Conservation (phyloP, 1,284 basidiomycete genomes). For the Acaromyces ingoldii region DNA sequence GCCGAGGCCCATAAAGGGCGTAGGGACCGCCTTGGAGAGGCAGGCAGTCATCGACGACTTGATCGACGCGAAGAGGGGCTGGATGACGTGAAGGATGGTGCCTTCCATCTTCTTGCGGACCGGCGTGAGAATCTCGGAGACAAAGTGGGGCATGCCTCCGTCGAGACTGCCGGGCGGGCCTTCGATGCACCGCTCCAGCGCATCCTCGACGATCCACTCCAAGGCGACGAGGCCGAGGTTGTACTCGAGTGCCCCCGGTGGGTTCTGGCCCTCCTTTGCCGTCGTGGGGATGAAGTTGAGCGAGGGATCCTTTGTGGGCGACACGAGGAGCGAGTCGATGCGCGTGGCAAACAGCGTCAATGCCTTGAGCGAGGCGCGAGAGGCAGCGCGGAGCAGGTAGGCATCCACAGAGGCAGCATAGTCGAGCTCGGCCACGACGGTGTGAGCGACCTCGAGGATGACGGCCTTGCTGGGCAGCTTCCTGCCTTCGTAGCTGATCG, state of each 20-base stretch:
- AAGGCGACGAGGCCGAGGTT: slow-evolving; percentile 46
- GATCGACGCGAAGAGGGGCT: slow-evolving; percentile 39
- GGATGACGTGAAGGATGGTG: slow-evolving; percentile 48
- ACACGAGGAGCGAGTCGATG: slow-evolving; percentile 45
- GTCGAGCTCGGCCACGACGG: slow-evolving; percentile 40
- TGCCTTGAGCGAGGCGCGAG: slow-evolving; percentile 45
- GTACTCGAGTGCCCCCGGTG: slow-evolving; percentile 45
- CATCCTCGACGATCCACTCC: slow-evolving; percentile 48
- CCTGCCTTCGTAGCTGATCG: slow-evolving; percentile 37
- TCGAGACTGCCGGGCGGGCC: slow-evolving; percentile 28
- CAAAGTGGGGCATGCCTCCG: slow-evolving; percentile 42
- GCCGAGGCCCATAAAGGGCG: slow-evolving; percentile 29
- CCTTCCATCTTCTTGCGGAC: slow-evolving; percentile 48
- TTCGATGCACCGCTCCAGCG: slow-evolving; percentile 47
- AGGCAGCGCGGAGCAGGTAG: slow-evolving; percentile 46
- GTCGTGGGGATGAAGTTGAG: slow-evolving; percentile 35
- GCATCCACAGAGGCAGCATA: slow-evolving; percentile 39
- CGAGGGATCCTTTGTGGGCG: slow-evolving; percentile 28
- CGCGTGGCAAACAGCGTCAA: slow-evolving; percentile 47
- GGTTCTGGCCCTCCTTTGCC: slow-evolving; percentile 28
- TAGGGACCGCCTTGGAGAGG: slow-evolving; percentile 30
- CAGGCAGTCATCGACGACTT: slow-evolving; percentile 32
- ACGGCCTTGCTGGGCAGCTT: slow-evolving; percentile 36
- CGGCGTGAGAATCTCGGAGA: slow-evolving; percentile 47
- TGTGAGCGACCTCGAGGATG: slow-evolving; percentile 41